A percentile compares a stretch with the other conserved stretches of the same genome.
phyloP scores from a whole-genome alignment of 2,329 filamentous ascomycete species.

The Coniochaeta prunicola region DNA sequence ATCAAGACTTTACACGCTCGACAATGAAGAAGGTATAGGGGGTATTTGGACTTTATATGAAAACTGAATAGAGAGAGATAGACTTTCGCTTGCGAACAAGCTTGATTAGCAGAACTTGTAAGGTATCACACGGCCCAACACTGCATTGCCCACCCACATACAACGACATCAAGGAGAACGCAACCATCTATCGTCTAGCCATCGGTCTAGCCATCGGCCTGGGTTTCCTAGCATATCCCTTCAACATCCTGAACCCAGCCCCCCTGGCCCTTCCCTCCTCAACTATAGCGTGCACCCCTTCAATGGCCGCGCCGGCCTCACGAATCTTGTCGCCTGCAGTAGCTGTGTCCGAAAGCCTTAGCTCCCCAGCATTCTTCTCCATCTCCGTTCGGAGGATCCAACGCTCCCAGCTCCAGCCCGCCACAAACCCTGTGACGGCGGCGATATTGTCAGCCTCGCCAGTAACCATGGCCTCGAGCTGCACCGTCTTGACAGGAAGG shows the following conservation, averaged over 20 bases:
- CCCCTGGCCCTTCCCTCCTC: slow-evolving; percentile 56
- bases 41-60: not conserved
- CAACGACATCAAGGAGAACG: not conserved
- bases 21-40: not conserved
- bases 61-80: not conserved
- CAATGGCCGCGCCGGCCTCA: slow-evolving; percentile 52
- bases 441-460: slow-evolving; percentile 68
- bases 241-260: slow-evolving; percentile 54
- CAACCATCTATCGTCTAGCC: not conserved
- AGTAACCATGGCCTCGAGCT: slow-evolving; percentile 55
- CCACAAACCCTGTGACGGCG: slow-evolving; percentile 72
- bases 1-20: not conserved
- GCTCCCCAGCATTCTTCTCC: slow-evolving; percentile 68
- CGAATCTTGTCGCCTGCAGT: slow-evolving; percentile 42
- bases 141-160: not conserved
- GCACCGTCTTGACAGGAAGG: slow-evolving; percentile 35
- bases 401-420: slow-evolving; percentile 89
- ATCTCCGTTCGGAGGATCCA: slow-evolving; percentile 86
- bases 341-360: slow-evolving; percentile 38
- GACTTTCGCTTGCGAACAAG: not conserved
- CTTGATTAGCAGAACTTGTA: not conserved
- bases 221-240: slow-evolving; percentile 59
- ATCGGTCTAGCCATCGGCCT: slow-evolving; percentile 10
- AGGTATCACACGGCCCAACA: not conserved
- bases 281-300: slow-evolving; percentile 52